Conservation (phyloP, 768 basidiomycete species). For the Pleurotus djamor region DNA sequence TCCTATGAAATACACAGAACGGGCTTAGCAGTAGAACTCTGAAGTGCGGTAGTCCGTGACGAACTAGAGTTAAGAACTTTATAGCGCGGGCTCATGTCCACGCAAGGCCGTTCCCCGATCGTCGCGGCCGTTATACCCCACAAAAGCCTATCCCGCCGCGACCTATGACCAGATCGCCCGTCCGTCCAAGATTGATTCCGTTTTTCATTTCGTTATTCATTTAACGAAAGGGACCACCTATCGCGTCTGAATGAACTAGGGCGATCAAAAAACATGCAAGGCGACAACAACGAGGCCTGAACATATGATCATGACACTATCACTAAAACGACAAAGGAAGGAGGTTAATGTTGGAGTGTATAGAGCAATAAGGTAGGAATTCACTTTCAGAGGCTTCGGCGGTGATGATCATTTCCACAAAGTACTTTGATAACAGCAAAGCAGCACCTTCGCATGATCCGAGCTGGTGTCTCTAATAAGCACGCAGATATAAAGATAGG, state of each 20-base stretch:
- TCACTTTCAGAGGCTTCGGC: no score
- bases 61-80: background rate
- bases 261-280: background rate
- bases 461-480: background rate
- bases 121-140: background rate
- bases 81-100: background rate
- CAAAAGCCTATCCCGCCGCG: background rate
- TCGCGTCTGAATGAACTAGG: background rate
- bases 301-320: background rate
- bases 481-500: background rate
- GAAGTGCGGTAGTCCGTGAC: no score
- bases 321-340: background rate
- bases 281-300: conserved; percentile 2
- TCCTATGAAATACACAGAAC: background rate
- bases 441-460: background rate
- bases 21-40: background rate
- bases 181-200: background rate
- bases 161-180: background rate
- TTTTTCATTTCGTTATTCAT: background rate
- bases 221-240: background rate
- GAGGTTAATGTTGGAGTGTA: no score
- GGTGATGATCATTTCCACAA: no score
- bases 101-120: background rate
- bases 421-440: background rate
- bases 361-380: no score